These are phyloP conservation scores for Rhododendron ferrugineum DNA, from an alignment of 148 eudicot genomes.

Conservation along the genomic window DNA sequence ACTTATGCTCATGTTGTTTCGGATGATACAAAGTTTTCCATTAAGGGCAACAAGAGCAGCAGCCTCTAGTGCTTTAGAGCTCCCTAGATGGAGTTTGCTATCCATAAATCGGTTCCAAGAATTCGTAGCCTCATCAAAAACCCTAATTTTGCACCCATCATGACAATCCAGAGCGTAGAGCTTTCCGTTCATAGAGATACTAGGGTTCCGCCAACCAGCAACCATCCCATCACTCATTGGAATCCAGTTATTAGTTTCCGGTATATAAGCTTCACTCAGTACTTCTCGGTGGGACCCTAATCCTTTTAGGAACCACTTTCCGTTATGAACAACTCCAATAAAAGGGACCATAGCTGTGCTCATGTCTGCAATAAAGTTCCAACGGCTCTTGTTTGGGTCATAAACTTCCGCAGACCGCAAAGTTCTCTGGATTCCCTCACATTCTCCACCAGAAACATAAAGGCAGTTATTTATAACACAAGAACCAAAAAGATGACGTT, in stretches of 20 bases:
- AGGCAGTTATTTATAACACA: constrained; percentile 77
- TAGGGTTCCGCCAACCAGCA: constrained; percentile 82
- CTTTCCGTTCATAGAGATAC: constrained; percentile 69
- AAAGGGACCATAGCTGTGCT: constrained; percentile 87
- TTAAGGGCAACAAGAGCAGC: constrained; percentile 81
- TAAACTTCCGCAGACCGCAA: constrained; percentile 85
- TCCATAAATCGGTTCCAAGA: constrained; percentile 73
- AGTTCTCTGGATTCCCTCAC: constrained; percentile 77
- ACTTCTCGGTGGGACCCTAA: constrained; percentile 74
- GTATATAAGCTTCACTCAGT: constrained; percentile 72
- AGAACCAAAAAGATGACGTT: constrained; percentile 73
- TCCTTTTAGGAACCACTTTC: constrained; percentile 84
- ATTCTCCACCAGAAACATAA: constrained; percentile 89
- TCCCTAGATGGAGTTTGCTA: constrained; percentile 75
- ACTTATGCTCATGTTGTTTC: constrained; percentile 89
- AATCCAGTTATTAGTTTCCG: constrained; percentile 56
- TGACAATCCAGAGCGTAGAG: constrained; percentile 79
- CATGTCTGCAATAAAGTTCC: constrained; percentile 79
- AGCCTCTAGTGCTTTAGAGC: constrained; percentile 75
- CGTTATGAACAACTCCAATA: constrained; percentile 73
- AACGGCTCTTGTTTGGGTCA: constrained; percentile 72
- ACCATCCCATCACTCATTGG: constrained; percentile 68
- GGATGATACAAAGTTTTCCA: constrained; percentile 80
- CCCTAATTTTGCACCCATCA: constrained; percentile 86
- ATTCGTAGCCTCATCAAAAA: constrained; percentile 50